A percentile compares a stretch with the other conserved stretches of the same genome.
phyloP scores from a whole-genome alignment of 306 rosid species.

The Abrus precatorius region DNA sequence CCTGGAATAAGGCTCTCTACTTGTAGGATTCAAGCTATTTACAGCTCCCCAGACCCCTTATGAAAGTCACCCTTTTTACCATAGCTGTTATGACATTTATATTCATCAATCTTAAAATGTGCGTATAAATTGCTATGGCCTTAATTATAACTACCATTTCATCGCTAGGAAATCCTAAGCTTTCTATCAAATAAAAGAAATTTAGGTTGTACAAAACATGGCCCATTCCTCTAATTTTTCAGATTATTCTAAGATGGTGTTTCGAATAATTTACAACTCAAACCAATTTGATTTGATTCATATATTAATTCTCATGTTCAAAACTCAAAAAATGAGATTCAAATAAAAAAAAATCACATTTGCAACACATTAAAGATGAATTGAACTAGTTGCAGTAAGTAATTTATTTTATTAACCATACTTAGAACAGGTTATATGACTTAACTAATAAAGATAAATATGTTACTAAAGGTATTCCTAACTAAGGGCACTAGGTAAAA shows the following conservation, averaged over 20 bases:
- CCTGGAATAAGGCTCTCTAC: neutral
- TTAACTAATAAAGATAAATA: slow-evolving; percentile 1
- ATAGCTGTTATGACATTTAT: slow-evolving; percentile 8
- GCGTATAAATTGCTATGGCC: neutral
- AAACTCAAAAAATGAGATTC: neutral
- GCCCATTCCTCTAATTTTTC: slow-evolving; percentile 1
- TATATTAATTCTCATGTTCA: slow-evolving; percentile 15
- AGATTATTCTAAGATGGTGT: neutral
- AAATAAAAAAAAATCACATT: slow-evolving; percentile 23
- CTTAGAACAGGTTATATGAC: slow-evolving; percentile 32
- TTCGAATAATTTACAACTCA: no score
- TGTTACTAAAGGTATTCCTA: neutral
- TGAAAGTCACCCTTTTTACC: neutral
- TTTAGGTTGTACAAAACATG: neutral
- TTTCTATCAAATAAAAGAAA: neutral
- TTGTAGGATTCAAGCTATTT: neutral
- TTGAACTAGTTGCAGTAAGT: neutral
- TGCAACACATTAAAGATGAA: slow-evolving; percentile 31
- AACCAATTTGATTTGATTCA: neutral
- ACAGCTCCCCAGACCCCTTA: neutral
- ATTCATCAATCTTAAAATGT: neutral
- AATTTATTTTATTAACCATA: slow-evolving; percentile 17
- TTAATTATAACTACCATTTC: neutral
- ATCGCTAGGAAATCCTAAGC: neutral
- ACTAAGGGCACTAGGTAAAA: no score